Evolutionary conservation across 164 flowering plant species (phyloP).

Genomic region (Macadamia integrifolia): DNA sequence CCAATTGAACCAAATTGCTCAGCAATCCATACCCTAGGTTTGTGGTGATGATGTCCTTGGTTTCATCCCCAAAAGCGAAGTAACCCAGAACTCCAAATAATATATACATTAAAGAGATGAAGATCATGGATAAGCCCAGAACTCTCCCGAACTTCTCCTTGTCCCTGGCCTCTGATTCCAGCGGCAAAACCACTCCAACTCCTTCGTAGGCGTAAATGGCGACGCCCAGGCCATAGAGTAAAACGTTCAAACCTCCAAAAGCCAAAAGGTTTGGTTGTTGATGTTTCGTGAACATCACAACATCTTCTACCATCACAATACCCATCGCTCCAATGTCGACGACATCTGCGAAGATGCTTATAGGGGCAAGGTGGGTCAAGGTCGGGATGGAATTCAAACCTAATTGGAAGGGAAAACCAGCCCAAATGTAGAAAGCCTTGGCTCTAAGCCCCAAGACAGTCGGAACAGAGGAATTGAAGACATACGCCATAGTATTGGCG

Average conservation of each 20-base stretch:
- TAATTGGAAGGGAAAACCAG: conserved; percentile 70
- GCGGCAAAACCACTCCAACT: conserved; percentile 72
- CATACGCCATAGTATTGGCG: conserved; percentile 44
- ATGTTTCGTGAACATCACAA: conserved; percentile 24
- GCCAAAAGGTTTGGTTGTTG: conserved; percentile 35
- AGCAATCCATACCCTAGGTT: conserved; percentile 61
- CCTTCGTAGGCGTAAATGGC: conserved; percentile 85
- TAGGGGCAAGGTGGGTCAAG: conserved; percentile 78
- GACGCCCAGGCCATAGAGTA: conserved; percentile 77
- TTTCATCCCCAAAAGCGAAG: conserved; percentile 16
- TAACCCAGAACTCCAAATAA: conserved; percentile 72
- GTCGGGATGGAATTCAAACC: conserved; percentile 73
- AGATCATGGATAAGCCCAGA: conserved; percentile 49
- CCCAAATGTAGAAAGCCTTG: conserved; percentile 52
- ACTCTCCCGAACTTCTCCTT: conserved; percentile 56
- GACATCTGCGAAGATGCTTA: conserved; percentile 89
- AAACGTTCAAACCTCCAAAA: conserved; percentile 51
- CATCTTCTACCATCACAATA: conserved; percentile 76
- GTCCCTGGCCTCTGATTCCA: conserved; percentile 61
- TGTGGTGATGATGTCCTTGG: conserved; percentile 72
- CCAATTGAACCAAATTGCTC: conserved; percentile 63
- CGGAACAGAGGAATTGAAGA: conserved; percentile 20
- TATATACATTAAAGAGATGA: conserved; percentile 55
- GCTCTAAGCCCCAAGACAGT: conserved; percentile 17
- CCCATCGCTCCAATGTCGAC: conserved; percentile 21